These are phyloP conservation scores for Metschnikowia chrysomelidarum DNA, from an alignment of 805 yeast species.

Conservation along the genomic window DNA sequence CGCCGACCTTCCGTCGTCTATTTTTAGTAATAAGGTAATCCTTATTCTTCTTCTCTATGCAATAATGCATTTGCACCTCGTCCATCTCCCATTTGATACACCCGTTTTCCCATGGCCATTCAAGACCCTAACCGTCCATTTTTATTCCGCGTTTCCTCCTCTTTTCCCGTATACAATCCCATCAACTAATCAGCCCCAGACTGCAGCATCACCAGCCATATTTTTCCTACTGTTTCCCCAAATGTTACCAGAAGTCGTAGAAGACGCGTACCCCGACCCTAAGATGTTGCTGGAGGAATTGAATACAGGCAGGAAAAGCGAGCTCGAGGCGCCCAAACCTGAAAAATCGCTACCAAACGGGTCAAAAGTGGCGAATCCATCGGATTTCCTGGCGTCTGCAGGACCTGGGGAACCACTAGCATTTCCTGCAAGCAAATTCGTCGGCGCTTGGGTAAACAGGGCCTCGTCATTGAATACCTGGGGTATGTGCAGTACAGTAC, in stretches of 20 bases:
- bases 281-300: conserved; percentile 17
- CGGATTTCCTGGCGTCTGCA: conserved; percentile 9
- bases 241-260: conserved; percentile 21
- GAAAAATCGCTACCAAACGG: conserved; percentile 22
- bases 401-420: conserved; percentile 5
- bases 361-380: conserved; percentile 22
- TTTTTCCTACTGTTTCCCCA: conserved; percentile 25
- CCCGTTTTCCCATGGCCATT: too few relatives aligned
- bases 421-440: background rate
- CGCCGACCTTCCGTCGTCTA: too few relatives aligned
- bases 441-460: conserved; percentile 1
- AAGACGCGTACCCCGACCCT: conserved; percentile 15
- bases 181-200: conserved; percentile 36
- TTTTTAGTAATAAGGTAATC: too few relatives aligned
- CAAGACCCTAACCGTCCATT: too few relatives aligned
- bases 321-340: conserved; percentile 3
- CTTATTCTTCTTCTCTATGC: too few relatives aligned
- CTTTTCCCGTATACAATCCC: too few relatives aligned
- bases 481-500: conserved; percentile 20
- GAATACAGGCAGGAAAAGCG: conserved; percentile 18
- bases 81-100: too few relatives aligned
- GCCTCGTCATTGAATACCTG: conserved; percentile 17
- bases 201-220: conserved; percentile 25
- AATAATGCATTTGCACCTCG: too few relatives aligned
- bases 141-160: too few relatives aligned